Evolutionary conservation across 768 basidiomycete genomes (phyloP).

Genomic region (Mycena olivaceomarginata): DNA sequence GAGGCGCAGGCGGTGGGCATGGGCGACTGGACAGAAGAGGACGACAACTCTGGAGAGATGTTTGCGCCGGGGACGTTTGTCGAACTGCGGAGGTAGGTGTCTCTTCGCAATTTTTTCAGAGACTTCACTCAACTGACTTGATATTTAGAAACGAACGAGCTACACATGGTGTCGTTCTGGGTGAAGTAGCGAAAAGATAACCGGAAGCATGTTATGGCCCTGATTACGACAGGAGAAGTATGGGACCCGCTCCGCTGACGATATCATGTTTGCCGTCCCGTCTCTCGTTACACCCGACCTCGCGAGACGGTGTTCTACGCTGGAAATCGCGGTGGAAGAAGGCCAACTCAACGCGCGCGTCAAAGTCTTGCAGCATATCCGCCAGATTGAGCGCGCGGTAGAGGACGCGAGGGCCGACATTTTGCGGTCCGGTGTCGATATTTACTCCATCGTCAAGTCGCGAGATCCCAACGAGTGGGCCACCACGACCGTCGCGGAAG

Average conservation of each 20-base stretch:
- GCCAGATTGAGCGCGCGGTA: conserved; percentile 68
- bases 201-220: conserved; percentile 32
- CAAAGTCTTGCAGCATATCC: conserved; percentile 76
- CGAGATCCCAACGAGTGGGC: conserved; percentile 72
- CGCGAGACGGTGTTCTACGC: conserved; percentile 67
- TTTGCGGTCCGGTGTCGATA: conserved; percentile 51
- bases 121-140: conserved; percentile 8
- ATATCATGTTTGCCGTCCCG: conserved; percentile 79
- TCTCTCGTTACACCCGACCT: conserved; percentile 69
- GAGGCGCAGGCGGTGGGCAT: conserved; percentile 9
- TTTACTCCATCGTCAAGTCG: conserved; percentile 69
- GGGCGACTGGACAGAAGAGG: conserved; percentile 43
- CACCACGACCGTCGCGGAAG: conserved; percentile 71
- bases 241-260: conserved; percentile 68
- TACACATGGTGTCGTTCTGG: conserved; percentile 60
- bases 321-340: conserved; percentile 50
- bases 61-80: conserved; percentile 69
- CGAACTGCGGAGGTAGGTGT: conserved; percentile 67
- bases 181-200: conserved; percentile 49
- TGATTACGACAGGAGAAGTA: conserved; percentile 72
- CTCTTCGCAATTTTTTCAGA: not conserved
- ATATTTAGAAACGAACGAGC: conserved; percentile 54
- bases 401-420: conserved; percentile 61
- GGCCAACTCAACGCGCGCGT: conserved; percentile 76
- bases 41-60: conserved; percentile 29